Conservation (phyloP, 2,329 filamentous ascomycete species). For the Colletotrichum australisinense region DNA sequence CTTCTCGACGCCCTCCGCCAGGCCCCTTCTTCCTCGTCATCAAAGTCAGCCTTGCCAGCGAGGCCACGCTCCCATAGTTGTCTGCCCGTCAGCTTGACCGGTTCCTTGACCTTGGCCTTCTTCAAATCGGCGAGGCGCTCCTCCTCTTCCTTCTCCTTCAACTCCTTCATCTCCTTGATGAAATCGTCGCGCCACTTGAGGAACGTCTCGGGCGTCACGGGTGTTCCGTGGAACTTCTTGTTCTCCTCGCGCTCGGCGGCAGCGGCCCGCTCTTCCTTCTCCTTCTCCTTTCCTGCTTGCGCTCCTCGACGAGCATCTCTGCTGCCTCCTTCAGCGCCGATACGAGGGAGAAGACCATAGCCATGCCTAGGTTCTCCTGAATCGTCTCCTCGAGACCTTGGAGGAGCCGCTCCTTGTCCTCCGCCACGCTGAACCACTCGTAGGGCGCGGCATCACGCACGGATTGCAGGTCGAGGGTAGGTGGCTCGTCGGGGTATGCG, state of each 20-base stretch:
- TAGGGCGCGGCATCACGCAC: slow-evolving; percentile 78
- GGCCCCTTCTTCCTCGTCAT: slow-evolving; percentile 73
- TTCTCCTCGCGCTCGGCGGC: slow-evolving; percentile 91
- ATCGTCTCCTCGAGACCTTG: slow-evolving; percentile 78
- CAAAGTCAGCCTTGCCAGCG: slow-evolving; percentile 73
- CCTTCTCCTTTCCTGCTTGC: slow-evolving; percentile 74
- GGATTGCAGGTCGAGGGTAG: slow-evolving; percentile 81
- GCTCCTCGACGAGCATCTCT: slow-evolving; percentile 83
- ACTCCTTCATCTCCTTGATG: slow-evolving; percentile 82
- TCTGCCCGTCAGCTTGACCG: slow-evolving; percentile 76
- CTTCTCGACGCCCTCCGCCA: slow-evolving; percentile 73
- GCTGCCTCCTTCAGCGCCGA: slow-evolving; percentile 89
- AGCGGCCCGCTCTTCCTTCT: slow-evolving; percentile 63
- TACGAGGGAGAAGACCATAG: slow-evolving; percentile 95
- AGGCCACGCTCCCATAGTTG: slow-evolving; percentile 84
- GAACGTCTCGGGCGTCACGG: slow-evolving; percentile 89
- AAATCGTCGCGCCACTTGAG: slow-evolving; percentile 85
- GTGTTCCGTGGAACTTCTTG: slow-evolving; percentile 91
- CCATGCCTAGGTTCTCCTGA: slow-evolving; percentile 95
- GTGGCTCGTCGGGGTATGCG: slow-evolving; percentile 88
- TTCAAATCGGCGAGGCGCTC: slow-evolving; percentile 86
- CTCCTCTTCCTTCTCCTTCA: slow-evolving; percentile 74
- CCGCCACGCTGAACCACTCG: slow-evolving; percentile 80
- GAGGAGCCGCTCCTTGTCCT: slow-evolving; percentile 82
- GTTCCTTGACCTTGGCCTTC: slow-evolving; percentile 80